Percentiles rank a stretch among this genome's conserved stretches.
phyloP scores from a whole-genome alignment of 2,329 filamentous ascomycete species.

The Teratosphaeria destructans region DNA sequence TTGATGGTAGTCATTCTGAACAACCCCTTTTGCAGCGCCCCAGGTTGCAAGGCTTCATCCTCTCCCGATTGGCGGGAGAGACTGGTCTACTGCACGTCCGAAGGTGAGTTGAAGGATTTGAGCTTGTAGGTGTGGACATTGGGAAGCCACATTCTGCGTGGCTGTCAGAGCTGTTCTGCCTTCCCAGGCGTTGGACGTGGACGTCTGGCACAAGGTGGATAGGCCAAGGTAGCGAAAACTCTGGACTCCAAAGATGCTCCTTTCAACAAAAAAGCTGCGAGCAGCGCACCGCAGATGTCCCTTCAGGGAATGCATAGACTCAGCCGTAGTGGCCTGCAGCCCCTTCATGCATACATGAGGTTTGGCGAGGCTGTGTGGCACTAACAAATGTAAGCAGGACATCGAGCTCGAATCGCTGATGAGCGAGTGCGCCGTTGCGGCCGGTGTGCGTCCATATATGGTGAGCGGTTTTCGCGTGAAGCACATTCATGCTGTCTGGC shows the following conservation, averaged over 20 bases:
- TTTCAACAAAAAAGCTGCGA: no score
- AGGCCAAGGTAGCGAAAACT: no score
- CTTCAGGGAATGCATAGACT: not conserved
- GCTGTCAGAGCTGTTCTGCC: not conserved
- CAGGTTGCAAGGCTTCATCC: constrained; percentile 5
- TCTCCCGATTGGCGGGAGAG: constrained; percentile 9
- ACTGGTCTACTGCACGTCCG: constrained; percentile 6
- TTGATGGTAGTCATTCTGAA: not conserved
- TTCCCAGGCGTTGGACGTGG: no score
- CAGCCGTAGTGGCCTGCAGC: not conserved
- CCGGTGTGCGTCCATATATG: not conserved
- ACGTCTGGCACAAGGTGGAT: no score
- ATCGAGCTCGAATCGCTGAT: not conserved
- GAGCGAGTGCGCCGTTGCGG: not conserved
- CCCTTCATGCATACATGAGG: no score
- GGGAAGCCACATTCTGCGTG: not conserved
- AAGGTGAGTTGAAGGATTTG: not conserved
- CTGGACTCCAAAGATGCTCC: no score
- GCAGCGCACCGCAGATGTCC: no score
- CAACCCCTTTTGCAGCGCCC: not conserved
- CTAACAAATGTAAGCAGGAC: not conserved
- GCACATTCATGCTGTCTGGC: no score
- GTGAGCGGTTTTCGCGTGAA: not conserved
- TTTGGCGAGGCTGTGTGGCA: no score
- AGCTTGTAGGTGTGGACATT: not conserved